Evolutionary conservation across 2,329 filamentous ascomycete genomes (phyloP).

Genomic region (Calonectria montana): DNA sequence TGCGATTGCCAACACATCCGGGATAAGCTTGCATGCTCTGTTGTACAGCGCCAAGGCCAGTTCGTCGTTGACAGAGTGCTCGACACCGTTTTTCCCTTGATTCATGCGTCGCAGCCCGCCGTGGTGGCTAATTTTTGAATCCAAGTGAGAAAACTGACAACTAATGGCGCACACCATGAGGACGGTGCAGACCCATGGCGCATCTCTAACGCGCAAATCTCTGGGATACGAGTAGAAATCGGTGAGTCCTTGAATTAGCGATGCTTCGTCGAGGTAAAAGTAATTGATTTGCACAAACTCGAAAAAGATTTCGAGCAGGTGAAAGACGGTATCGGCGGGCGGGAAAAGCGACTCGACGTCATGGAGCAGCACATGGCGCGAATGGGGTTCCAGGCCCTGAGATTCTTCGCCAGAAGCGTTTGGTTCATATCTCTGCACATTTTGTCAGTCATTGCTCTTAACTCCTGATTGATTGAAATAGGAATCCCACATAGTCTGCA

Average conservation of each 20-base stretch:
- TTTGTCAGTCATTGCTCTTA: background rate
- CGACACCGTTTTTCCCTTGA: background rate
- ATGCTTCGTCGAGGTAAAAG: constrained; percentile 56
- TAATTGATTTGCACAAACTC: constrained; percentile 60
- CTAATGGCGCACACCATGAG: constrained; percentile 62
- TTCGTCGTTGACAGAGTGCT: background rate
- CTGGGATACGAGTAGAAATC: background rate
- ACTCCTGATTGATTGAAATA: background rate
- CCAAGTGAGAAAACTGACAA: constrained; percentile 62
- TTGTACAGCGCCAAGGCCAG: constrained; percentile 61
- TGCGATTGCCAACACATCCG: constrained; percentile 66
- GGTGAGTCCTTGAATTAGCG: background rate
- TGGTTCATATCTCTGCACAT: background rate
- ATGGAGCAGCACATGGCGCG: constrained; percentile 34
- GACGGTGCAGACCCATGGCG: constrained; percentile 52
- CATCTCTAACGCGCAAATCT: background rate
- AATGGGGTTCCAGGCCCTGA: constrained; percentile 49
- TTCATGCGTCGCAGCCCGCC: background rate
- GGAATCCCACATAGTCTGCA: background rate
- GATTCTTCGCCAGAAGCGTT: background rate
- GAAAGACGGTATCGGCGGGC: constrained; percentile 58
- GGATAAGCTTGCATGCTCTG: constrained; percentile 63
- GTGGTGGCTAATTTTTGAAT: constrained; percentile 37
- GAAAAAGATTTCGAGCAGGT: constrained; percentile 60
- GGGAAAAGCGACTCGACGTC: constrained; percentile 44